Base-by-base conservation (phyloP, 345 rosid species). In the Lenwebbia sp. region DNA sequence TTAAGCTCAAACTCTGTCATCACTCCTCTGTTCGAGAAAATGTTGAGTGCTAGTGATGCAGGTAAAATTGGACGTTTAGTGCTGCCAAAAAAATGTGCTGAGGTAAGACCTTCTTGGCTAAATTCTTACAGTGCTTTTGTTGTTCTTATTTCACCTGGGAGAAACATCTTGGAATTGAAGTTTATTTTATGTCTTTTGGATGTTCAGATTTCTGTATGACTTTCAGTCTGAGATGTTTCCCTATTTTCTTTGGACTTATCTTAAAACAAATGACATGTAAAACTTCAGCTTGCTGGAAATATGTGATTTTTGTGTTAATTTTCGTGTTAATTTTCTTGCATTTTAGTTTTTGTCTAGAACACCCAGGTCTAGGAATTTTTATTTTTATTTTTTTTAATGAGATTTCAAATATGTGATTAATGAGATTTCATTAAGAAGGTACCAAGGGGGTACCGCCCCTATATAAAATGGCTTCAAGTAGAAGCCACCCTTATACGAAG, bases 71-170 rank as follows among this genome's bases (percentile, higher is more conserved):
- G 99, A 84, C 96, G 99, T 89, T 86, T 97, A 86, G 95, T 95
- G 89, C 92, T 97, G 88, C 99, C 99, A 51, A 97, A 96, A 88
- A 96, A 95, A 91, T 96, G 93, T 91, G 99, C 99, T 13, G 99
- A 97, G 98, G 99, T 97, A 50, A 74, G 88, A 76, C 89, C 90
- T 37, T 74, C 81, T 88, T 83, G 85, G 47, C 51, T 41, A 25
- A 13, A 37, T 86, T 89, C 82, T 57, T 87, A 84, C 75, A 84
- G 62, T 84, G 84, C 62, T 81, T 37, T 25, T 51, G 83, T 83
- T 53, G 33, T 84, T 54, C 56, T 74, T 15, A 23, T 41, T 49
- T 40, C 22, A 15, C 23, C 76, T 65, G 1, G 75, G 41, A 65
- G 76, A 65, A 65, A 65, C 76, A 65, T 65, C 17, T 30, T 65